Evolutionary conservation across 2,329 filamentous ascomycete genomes (phyloP).

Genomic region (Alternaria alternata): DNA sequence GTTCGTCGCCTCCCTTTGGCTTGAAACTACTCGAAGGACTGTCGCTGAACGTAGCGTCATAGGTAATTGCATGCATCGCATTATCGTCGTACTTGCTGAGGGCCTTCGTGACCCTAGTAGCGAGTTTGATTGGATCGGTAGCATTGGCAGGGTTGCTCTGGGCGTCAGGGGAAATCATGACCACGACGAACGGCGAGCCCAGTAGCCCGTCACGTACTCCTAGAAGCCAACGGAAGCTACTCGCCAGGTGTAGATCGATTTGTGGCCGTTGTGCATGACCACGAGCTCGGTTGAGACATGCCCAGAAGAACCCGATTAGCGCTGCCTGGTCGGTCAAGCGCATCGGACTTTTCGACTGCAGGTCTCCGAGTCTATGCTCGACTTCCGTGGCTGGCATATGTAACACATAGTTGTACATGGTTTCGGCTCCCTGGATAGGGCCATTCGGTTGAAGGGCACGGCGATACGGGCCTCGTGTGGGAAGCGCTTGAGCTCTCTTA

Average conservation of each 20-base stretch:
- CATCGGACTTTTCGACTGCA: background rate
- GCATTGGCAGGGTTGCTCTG: background rate
- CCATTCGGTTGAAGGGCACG: background rate
- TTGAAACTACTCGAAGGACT: background rate
- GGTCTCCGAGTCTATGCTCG: background rate
- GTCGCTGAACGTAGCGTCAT: background rate
- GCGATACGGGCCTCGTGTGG: background rate
- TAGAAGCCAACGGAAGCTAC: background rate
- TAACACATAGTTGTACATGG: background rate
- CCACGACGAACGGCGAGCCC: background rate
- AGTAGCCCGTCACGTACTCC: background rate
- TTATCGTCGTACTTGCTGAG: background rate
- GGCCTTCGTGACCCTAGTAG: background rate
- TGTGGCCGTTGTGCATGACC: background rate
- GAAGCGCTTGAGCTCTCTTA: background rate
- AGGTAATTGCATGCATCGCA: background rate
- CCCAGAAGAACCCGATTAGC: background rate
- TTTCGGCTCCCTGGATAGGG: background rate
- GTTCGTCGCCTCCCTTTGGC: background rate
- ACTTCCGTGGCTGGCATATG: background rate
- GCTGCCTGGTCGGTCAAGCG: background rate
- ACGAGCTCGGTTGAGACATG: background rate
- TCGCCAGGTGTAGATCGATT: background rate
- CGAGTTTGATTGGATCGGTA: background rate
- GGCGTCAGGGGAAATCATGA: background rate